Evolutionary conservation across 2,329 filamentous ascomycete genomes (phyloP).

Genomic region (Tolypocladium endophyticum): DNA sequence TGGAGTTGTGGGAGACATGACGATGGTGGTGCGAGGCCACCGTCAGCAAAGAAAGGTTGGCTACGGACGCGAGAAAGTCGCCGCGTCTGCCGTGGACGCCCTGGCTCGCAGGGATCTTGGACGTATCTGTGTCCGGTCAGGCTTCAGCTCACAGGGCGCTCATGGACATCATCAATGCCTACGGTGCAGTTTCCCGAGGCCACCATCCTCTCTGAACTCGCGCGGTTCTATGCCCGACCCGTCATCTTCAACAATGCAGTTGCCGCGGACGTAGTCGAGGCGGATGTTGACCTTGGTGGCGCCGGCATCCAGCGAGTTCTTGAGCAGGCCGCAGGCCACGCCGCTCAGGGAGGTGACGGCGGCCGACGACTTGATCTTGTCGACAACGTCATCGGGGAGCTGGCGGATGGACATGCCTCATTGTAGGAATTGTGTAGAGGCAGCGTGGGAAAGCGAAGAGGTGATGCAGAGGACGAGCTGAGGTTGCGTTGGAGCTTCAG

Average conservation of each 20-base stretch:
- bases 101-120: slow-evolving; percentile 46
- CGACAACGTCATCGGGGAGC: slow-evolving; percentile 59
- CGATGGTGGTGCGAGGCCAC: slow-evolving; percentile 61
- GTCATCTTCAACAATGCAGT: slow-evolving; percentile 75
- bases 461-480: background rate
- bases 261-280: slow-evolving; percentile 65
- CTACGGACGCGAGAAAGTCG: slow-evolving; percentile 66
- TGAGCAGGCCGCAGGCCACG: slow-evolving; percentile 61
- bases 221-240: slow-evolving; percentile 62
- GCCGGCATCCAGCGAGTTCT: slow-evolving; percentile 76
- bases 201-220: slow-evolving; percentile 63
- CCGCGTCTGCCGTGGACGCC: slow-evolving; percentile 58
- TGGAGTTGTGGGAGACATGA: slow-evolving; percentile 49
- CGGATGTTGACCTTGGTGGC: slow-evolving; percentile 59
- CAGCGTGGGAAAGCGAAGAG: background rate
- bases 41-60: slow-evolving; percentile 63
- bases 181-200: slow-evolving; percentile 66
- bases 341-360: slow-evolving; percentile 63
- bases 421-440: background rate
- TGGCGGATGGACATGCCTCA: slow-evolving; percentile 52
- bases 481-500: background rate
- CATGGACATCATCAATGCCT: slow-evolving; percentile 18
- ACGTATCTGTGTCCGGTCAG: slow-evolving; percentile 52
- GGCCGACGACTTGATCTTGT: slow-evolving; percentile 79
- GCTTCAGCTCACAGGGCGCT: slow-evolving; percentile 3